Conservation (phyloP, 345 rosid genomes). For the Balakata baccata region DNA sequence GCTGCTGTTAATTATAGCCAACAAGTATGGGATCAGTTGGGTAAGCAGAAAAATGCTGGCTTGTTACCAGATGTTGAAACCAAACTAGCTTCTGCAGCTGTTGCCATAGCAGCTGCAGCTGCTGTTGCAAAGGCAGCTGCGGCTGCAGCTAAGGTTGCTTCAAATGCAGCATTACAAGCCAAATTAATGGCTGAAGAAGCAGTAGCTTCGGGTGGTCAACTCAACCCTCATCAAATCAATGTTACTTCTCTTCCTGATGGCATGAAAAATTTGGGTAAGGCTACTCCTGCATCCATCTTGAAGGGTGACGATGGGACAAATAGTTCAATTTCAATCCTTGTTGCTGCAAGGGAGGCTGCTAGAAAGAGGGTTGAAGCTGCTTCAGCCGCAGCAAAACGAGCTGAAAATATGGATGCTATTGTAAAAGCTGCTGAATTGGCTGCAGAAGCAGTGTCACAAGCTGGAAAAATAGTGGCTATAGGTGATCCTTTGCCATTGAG, state of each 20-base stretch:
- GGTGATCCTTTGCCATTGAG: conserved; percentile 61
- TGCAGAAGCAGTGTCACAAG: conserved; percentile 89
- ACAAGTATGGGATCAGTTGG: conserved; percentile 73
- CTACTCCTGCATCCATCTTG: conserved; percentile 57
- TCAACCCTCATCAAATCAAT: conserved; percentile 30
- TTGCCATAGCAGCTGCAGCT: conserved; percentile 82
- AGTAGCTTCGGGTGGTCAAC: conserved; percentile 32
- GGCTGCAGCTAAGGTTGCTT: conserved; percentile 92
- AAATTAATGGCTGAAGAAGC: conserved; percentile 94
- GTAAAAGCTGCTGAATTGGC: conserved; percentile 96
- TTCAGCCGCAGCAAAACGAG: conserved; percentile 79
- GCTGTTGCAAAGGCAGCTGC: conserved; percentile 98
- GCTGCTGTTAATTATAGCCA: conserved; percentile 68
- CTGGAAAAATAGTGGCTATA: conserved; percentile 86
- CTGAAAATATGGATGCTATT: conserved; percentile 88
- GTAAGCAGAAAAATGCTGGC: conserved; percentile 51
- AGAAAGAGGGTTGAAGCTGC: conserved; percentile 82
- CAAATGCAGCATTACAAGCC: conserved; percentile 91
- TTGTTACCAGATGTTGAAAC: conserved; percentile 56
- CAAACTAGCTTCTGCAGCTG: conserved; percentile 80
- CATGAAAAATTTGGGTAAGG: conserved; percentile 35
- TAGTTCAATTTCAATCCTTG: conserved; percentile 58
- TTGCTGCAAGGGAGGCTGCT: conserved; percentile 80
- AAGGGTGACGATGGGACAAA: conserved; percentile 46
- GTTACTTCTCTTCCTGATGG: conserved; percentile 32